Base-by-base conservation (phyloP, 2,329 filamentous ascomycete species). In the Alternaria novae-zelandiae region DNA sequence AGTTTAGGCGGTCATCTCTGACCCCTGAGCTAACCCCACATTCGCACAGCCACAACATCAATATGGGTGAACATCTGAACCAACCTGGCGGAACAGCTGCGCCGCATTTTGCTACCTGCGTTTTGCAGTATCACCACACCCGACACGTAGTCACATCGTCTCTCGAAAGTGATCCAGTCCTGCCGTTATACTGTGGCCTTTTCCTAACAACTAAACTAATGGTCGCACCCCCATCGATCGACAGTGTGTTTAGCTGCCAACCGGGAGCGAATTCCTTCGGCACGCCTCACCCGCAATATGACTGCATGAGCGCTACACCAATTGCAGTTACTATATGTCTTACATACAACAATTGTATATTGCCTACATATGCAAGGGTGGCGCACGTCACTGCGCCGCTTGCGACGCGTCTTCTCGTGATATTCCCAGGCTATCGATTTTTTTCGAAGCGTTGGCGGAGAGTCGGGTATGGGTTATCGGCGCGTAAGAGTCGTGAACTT, bases 201-300 rank as follows among this genome's bases (percentile, higher is more conserved):
- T 41, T 41, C 5, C 36, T 5, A 10, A 41, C 9, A 41, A 9
- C 36, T 41, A n/a, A 17, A 41, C 36, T 41, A 36, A n/a, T 36
- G 32, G 4, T 36, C 15, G 9, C 2, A n/a, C 41, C 41, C 41
- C 3, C 41, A 44, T 36, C 41, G 11, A 20, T 44, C 17, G 41
- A 44, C n/a, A 44, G 10, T 20, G 6, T 20, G 17, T 46, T 17
- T 20, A n/a, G 6, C 13, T 53, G 13, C 15, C 15, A n/a, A 20
- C 13, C 36, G n/a, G 25, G 8, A 44, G n/a, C 54, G 36, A 28
- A 15, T 26, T 57, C n/a, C 47, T 54, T 41, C 21, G 21, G 21
- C 43, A 51, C 59, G 65, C 63, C 65, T 65, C 59, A 59, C 6
- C 59, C 54, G 62, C 57, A 61, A 65, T 65, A 53, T 59, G 25